phyloP scores from a whole-genome alignment of 352 stramenopile species.

The Blastocystis sp. region DNA sequence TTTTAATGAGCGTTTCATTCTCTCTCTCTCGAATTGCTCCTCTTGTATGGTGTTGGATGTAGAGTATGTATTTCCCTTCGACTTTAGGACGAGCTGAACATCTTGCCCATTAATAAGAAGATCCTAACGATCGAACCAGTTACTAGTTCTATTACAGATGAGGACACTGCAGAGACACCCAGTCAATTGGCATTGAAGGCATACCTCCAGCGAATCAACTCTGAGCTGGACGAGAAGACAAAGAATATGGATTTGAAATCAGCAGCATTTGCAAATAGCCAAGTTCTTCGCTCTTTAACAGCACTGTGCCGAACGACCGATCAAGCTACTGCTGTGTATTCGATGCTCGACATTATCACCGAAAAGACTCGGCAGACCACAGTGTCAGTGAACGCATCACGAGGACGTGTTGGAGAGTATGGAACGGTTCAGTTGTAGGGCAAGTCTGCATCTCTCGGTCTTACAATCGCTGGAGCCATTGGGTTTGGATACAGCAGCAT shows the following conservation, averaged over 20 bases:
- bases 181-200: conserved; percentile 65
- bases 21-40: conserved; percentile 86
- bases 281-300: conserved; percentile 87
- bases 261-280: conserved; percentile 85
- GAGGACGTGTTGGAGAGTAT: conserved; percentile 69
- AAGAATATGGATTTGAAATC: conserved; percentile 75
- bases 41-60: conserved; percentile 91
- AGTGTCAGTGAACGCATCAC: conserved; percentile 86
- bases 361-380: conserved; percentile 88
- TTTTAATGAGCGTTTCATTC: conserved; percentile 99
- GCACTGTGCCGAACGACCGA: conserved; percentile 87
- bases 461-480: conserved; percentile 79
- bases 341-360: conserved; percentile 92
- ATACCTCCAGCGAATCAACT: conserved; percentile 71
- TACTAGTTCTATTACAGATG: conserved; percentile 61
- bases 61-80: background rate
- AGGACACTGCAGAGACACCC: conserved; percentile 66
- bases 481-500: conserved; percentile 85
- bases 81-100: conserved; percentile 89
- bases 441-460: conserved; percentile 94
- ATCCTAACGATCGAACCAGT: conserved; percentile 80
- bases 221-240: conserved; percentile 74
- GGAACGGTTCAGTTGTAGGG: conserved; percentile 69
- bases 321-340: conserved; percentile 85
- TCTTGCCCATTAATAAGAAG: conserved; percentile 88